These are phyloP conservation scores for Daldinia grandis DNA, from an alignment of 495 filamentous ascomycete species.

Conservation along the genomic window DNA sequence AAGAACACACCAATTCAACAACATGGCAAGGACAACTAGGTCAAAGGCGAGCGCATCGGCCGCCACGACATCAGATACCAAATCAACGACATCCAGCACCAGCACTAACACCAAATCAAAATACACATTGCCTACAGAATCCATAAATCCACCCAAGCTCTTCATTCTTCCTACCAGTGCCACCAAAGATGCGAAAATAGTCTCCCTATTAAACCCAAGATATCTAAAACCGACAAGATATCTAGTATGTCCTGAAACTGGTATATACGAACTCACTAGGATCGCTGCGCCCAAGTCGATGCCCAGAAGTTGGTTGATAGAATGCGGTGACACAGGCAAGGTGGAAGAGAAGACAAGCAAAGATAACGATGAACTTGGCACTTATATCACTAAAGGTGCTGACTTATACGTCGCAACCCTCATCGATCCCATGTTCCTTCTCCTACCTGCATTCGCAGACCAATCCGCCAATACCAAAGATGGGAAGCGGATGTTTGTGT, in stretches of 20 bases:
- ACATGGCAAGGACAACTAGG: constrained; percentile 49
- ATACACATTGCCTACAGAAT: constrained; percentile 50
- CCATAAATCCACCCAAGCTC: constrained; percentile 65
- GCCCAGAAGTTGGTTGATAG: constrained; percentile 74
- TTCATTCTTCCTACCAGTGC: constrained; percentile 81
- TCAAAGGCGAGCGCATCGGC: constrained; percentile 40
- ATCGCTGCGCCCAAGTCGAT: constrained; percentile 69
- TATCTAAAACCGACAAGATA: constrained; percentile 72
- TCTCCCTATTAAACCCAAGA: constrained; percentile 82
- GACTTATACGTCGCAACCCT: constrained; percentile 84
- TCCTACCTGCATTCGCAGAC: constrained; percentile 71
- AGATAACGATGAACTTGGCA: constrained; percentile 31
- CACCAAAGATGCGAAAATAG: constrained; percentile 69
- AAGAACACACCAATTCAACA: not conserved
- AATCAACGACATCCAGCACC: constrained; percentile 29
- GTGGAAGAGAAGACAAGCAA: constrained; percentile 22
- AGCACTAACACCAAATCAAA: too few species aligned
- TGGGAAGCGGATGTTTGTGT: constrained; percentile 73
- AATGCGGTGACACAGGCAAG: constrained; percentile 37
- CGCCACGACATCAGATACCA: constrained; percentile 39
- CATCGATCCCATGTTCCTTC: constrained; percentile 82
- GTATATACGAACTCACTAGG: constrained; percentile 87
- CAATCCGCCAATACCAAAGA: constrained; percentile 41
- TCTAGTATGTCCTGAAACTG: constrained; percentile 78
- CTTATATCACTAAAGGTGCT: constrained; percentile 62